Percentiles rank a stretch among this genome's conserved stretches.
Conservation (phyloP, 495 filamentous ascomycete species). For the Annulohypoxylon maeteangense region DNA sequence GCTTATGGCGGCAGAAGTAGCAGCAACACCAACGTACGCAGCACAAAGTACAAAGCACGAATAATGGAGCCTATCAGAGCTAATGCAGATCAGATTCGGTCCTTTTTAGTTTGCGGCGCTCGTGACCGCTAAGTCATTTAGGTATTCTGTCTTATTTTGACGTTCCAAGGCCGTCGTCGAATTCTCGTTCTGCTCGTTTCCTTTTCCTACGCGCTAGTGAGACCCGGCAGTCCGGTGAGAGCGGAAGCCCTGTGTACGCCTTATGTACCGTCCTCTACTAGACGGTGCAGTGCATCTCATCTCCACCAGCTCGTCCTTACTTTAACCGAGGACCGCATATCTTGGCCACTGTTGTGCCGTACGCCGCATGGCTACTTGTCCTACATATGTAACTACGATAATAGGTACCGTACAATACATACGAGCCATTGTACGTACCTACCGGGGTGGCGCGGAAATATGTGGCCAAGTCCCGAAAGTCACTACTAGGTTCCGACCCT, state of each 20-base stretch:
- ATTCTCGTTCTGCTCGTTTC: constrained; percentile 5
- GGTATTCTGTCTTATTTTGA: constrained; percentile 22
- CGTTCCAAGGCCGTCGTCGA: constrained; percentile 16
- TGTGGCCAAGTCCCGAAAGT: constrained; percentile 21
- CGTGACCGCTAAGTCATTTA: constrained; percentile 33
- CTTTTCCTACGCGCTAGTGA: constrained; percentile 32
- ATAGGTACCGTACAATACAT: constrained; percentile 12
- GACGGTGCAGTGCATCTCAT: neutral
- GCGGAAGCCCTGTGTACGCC: neutral
- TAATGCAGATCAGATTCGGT: constrained; percentile 42
- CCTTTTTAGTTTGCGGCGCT: constrained; percentile 38
- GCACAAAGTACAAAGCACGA: constrained; percentile 14
- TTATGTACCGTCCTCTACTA: neutral
- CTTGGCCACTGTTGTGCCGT: constrained; percentile 20
- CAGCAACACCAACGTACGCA: constrained; percentile 4
- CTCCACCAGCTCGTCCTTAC: constrained; percentile 26
- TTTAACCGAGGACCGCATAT: constrained; percentile 27
- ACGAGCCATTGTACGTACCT: constrained; percentile 6
- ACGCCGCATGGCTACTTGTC: neutral
- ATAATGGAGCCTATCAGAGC: constrained; percentile 20
- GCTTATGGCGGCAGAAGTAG: neutral
- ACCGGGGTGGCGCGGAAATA: constrained; percentile 2
- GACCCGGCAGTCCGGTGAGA: constrained; percentile 38
- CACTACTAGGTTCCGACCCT: constrained; percentile 25
- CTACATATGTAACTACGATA: constrained; percentile 4